phyloP scores from a whole-genome alignment of 768 basidiomycete species.

The Russula ochroleuca region DNA sequence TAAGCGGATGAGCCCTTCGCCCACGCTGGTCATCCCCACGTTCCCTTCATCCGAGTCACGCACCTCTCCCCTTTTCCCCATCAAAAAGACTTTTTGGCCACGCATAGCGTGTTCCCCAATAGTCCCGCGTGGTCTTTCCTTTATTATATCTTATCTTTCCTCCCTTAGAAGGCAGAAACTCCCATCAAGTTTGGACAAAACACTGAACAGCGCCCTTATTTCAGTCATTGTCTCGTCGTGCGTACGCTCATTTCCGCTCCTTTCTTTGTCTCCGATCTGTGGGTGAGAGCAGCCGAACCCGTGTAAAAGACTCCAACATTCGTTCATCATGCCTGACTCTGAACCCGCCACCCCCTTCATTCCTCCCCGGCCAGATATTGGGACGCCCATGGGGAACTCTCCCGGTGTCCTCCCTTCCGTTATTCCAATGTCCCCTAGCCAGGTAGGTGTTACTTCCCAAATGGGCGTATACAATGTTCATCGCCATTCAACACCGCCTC shows the following conservation, averaged over 20 bases:
- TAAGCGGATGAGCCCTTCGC: slow-evolving; percentile 15
- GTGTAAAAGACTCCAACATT: slow-evolving; percentile 16
- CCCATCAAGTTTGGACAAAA: not conserved
- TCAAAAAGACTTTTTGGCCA: not conserved
- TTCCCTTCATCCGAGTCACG: not conserved
- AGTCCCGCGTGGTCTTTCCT: not conserved
- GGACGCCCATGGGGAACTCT: slow-evolving; percentile 25
- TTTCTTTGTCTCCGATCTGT: slow-evolving; percentile 1
- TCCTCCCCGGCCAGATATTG: slow-evolving; percentile 32
- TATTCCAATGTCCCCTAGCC: slow-evolving; percentile 30
- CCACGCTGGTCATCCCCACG: slow-evolving; percentile 6
- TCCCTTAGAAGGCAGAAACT: not conserved
- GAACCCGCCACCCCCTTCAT: slow-evolving; percentile 33
- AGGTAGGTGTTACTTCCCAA: slow-evolving; percentile 8
- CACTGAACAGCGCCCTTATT: not conserved
- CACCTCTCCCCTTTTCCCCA: slow-evolving; percentile 1
- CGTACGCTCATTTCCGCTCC: slow-evolving; percentile 13
- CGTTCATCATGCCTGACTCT: slow-evolving; percentile 23
- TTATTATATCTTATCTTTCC: slow-evolving; percentile 10
- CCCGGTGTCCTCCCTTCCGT: slow-evolving; percentile 30
- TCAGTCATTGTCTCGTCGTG: too few species aligned
- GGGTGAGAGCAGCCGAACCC: slow-evolving; percentile 19
- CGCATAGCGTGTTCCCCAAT: not conserved
- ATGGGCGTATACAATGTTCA: slow-evolving; percentile 6
- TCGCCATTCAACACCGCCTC: slow-evolving; percentile 8